Percentiles rank a stretch among this genome's conserved stretches.
Evolutionary conservation across 768 basidiomycete species (phyloP).

Genomic region (Mycena rebaudengoi): DNA sequence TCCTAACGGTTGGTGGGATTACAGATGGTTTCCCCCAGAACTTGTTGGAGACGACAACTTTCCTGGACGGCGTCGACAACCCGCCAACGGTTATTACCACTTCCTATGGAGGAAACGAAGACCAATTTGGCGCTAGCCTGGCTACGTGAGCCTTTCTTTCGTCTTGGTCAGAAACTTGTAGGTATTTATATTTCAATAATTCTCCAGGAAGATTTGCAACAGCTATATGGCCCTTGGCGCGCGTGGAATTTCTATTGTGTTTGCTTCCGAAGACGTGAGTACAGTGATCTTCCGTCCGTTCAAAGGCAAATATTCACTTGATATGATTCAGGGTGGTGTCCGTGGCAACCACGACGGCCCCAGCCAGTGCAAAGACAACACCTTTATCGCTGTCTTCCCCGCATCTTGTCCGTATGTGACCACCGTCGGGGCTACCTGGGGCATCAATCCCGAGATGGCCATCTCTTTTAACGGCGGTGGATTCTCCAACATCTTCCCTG

Average conservation of each 20-base stretch:
- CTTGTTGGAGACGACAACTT: conserved; percentile 3
- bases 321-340: background rate
- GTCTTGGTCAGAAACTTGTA: conserved; percentile 43
- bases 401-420: conserved; percentile 8
- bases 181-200: conserved; percentile 45
- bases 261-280: conserved; percentile 2
- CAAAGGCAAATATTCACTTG: background rate
- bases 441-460: conserved; percentile 4
- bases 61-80: background rate
- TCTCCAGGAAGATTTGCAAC: conserved; percentile 3
- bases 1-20: background rate
- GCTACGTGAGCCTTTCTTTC: conserved; percentile 11
- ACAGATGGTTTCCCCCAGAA: conserved; percentile 35
- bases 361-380: conserved; percentile 22
- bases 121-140: background rate
- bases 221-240: conserved; percentile 4
- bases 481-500: conserved; percentile 48
- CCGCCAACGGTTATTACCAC: conserved; percentile 7
- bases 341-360: conserved; percentile 2
- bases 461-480: conserved; percentile 40
- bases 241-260: conserved; percentile 33
- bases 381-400: conserved; percentile 40
- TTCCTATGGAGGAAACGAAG: background rate
- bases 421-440: conserved; percentile 1
- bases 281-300: background rate